Percentiles rank a stretch among this genome's conserved stretches.
Evolutionary conservation across 2,329 filamentous ascomycete genomes (phyloP).

Genomic region (Pseudomassariella vexata): DNA sequence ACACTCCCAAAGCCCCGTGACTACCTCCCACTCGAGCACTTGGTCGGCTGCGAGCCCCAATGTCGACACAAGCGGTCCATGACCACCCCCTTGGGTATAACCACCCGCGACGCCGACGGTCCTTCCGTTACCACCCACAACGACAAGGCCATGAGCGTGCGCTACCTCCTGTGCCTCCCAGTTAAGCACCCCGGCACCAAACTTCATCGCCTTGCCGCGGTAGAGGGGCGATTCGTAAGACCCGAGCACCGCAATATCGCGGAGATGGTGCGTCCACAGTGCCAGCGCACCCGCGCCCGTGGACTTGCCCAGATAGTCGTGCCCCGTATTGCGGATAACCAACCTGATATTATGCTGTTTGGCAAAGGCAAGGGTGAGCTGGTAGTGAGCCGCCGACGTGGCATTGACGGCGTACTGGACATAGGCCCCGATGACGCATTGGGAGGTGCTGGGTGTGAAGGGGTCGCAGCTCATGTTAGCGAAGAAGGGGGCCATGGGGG

Average conservation of each 20-base stretch:
- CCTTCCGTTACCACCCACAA: slow-evolving; percentile 29
- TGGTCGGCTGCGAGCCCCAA: slow-evolving; percentile 57
- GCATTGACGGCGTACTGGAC: background rate
- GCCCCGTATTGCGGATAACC: background rate
- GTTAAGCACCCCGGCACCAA: slow-evolving; percentile 41
- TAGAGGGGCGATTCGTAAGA: slow-evolving; percentile 25
- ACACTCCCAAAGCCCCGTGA: slow-evolving; percentile 45
- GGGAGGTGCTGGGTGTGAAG: background rate
- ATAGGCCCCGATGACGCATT: slow-evolving; percentile 1
- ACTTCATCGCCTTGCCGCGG: slow-evolving; percentile 35
- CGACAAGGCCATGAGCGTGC: slow-evolving; percentile 26
- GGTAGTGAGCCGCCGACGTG: background rate
- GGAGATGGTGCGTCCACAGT: slow-evolving; percentile 34
- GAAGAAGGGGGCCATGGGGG: slow-evolving; percentile 26
- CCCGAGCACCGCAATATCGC: slow-evolving; percentile 18
- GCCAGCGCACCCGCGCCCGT: slow-evolving; percentile 28
- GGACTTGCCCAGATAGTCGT: slow-evolving; percentile 26
- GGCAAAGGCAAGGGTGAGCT: background rate
- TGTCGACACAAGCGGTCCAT: slow-evolving; percentile 42
- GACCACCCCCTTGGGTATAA: slow-evolving; percentile 42
- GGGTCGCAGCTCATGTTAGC: slow-evolving; percentile 4
- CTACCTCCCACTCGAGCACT: slow-evolving; percentile 48
- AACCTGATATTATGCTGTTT: background rate
- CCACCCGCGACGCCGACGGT: slow-evolving; percentile 2
- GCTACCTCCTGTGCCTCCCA: slow-evolving; percentile 33